Percentiles rank a stretch among this genome's conserved stretches.
Evolutionary conservation across 108 stramenopile species (phyloP).

Genomic region (Skeletonema grethae): DNA sequence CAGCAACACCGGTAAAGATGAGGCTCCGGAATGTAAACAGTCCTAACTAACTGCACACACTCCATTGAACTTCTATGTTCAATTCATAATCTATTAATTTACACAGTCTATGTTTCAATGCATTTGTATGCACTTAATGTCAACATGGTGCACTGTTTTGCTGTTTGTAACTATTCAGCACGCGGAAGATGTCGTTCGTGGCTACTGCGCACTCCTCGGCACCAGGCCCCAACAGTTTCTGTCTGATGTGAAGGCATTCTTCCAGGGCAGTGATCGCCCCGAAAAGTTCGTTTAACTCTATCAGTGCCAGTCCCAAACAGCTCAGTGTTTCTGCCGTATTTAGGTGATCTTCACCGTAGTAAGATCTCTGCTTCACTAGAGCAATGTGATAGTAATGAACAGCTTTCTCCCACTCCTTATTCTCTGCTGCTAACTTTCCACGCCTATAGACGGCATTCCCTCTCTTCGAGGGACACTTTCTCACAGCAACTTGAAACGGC

Average conservation of each 20-base stretch:
- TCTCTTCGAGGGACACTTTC: neutral
- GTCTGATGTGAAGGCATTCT: constrained; percentile 15
- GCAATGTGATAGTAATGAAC: constrained; percentile 21
- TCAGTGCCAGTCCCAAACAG: constrained; percentile 13
- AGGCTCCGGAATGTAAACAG: constrained; percentile 37
- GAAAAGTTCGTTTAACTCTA: constrained; percentile 5
- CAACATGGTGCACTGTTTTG: neutral
- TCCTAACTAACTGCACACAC: constrained; percentile 22
- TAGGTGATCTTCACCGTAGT: constrained; percentile 18
- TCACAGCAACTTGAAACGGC: constrained; percentile 3
- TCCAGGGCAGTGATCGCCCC: constrained; percentile 13
- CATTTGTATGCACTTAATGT: too few species aligned
- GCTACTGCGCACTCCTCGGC: constrained; percentile 10
- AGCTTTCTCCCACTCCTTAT: constrained; percentile 11
- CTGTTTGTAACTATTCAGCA: neutral
- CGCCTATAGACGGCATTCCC: neutral
- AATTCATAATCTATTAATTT: neutral
- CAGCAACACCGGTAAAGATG: constrained; percentile 1
- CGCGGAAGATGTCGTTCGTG: constrained; percentile 10
- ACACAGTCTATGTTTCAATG: neutral
- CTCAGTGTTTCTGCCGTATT: constrained; percentile 18
- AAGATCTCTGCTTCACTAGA: constrained; percentile 19
- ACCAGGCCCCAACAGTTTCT: constrained; percentile 9
- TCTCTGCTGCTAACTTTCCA: neutral
- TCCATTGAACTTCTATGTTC: neutral